Evolutionary conservation across 1,139 yeast genomes (phyloP).

Genomic region (Kodamaea plutei): DNA sequence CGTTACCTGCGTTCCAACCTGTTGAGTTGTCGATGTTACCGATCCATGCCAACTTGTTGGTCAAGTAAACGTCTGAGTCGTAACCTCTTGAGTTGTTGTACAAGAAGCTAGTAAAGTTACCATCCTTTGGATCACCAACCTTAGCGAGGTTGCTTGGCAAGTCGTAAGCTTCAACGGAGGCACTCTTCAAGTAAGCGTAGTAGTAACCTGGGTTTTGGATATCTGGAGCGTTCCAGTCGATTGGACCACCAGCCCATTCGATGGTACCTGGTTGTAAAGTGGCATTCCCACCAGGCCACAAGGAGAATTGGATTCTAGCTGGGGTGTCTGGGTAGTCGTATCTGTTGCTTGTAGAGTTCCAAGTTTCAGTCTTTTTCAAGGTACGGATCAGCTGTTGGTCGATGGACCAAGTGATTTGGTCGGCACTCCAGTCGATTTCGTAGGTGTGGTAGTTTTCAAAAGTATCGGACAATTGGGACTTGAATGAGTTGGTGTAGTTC

Average conservation of each 20-base stretch:
- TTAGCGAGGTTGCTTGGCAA: slow-evolving; percentile 48
- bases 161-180: slow-evolving; percentile 64
- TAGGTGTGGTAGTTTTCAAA: slow-evolving; percentile 71
- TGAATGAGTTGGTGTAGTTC: slow-evolving; percentile 58
- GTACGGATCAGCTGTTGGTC: slow-evolving; percentile 73
- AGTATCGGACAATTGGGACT: slow-evolving; percentile 48
- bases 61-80: slow-evolving; percentile 47
- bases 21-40: slow-evolving; percentile 52
- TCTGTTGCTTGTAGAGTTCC: slow-evolving; percentile 53
- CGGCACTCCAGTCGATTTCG: slow-evolving; percentile 81
- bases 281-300: slow-evolving; percentile 90
- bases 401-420: slow-evolving; percentile 64
- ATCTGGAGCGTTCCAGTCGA: slow-evolving; percentile 80
- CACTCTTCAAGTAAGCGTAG: slow-evolving; percentile 58
- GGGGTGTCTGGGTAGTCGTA: slow-evolving; percentile 91
- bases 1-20: slow-evolving; percentile 59
- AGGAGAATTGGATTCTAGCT: slow-evolving; percentile 73
- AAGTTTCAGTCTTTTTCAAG: slow-evolving; percentile 60
- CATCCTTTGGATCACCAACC: slow-evolving; percentile 15
- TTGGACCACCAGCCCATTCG: slow-evolving; percentile 90
- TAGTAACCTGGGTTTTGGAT: slow-evolving; percentile 72
- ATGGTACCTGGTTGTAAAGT: slow-evolving; percentile 69
- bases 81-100: slow-evolving; percentile 50
- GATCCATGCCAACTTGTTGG: slow-evolving; percentile 57
- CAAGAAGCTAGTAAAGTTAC: slow-evolving; percentile 47